Base-by-base conservation (phyloP, 768 basidiomycete genomes). In the Boletus insuetus region DNA sequence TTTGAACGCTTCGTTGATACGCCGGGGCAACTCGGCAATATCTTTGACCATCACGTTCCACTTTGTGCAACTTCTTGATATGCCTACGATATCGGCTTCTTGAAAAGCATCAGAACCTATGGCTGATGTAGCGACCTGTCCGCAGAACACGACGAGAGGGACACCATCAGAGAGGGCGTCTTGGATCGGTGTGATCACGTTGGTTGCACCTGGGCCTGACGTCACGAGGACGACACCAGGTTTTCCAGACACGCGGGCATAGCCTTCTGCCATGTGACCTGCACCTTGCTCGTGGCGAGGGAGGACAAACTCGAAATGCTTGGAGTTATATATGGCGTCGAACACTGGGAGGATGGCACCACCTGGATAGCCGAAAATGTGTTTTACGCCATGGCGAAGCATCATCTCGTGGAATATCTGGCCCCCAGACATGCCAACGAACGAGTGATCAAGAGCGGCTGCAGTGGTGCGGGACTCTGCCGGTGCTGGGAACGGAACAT, bases 11-110 rank as follows among this genome's bases (percentile, higher is more conserved):
- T 99, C 97, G 69, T 98, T 98, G 69, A 98, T 96, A 55, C 97
- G 82, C 41, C 96, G 79, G 14, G 97, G 97, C 3, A 98, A 81
- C 73, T 98, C 97, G 13, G 90, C 73, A 56, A 98, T 92, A 67
- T 95, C 95, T 74, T 98, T 98, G 49, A 98, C 92, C 94, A 98
- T 96, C 57, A 99, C 96, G 69, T 99, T 98, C 97, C 97, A 98
- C 72, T 98, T 99, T 24, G 97, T 98, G 77, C 97, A 99, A 64
- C 87, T 86, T 48, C 96, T 81, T 31, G 95, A 97, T 72, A 98
- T 99, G 46, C 97, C 97, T 53, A 99, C 80, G 47, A 98, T 75
- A 70, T 99, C 97, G 39, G 97, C 97, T 74, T 99, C 97, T 70
- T 99, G 97, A 83, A 99, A 99, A 2, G 93, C 92, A 68, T 99